Conservation (phyloP, 345 rosid species). For the Dimocarpus longan region DNA sequence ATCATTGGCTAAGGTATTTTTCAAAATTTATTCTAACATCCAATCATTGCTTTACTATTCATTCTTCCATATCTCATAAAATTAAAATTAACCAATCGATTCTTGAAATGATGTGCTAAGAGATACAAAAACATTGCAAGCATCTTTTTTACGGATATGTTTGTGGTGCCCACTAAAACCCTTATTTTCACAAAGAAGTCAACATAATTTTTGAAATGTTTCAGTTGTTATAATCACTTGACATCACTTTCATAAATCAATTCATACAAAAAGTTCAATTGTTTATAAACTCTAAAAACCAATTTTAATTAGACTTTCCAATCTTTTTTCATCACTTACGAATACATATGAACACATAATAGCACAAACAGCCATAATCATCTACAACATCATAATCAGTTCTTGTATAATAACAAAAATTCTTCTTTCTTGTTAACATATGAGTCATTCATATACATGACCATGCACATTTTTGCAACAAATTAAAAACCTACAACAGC, state of each 20-base stretch:
- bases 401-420: not conserved
- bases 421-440: no score
- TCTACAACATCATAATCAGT: not conserved
- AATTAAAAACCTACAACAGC: no score
- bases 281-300: not conserved
- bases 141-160: not conserved
- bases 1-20: not conserved
- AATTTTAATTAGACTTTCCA: no score
- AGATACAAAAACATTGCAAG: not conserved
- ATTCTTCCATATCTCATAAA: not conserved
- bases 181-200: not conserved
- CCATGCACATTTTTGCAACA: no score
- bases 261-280: not conserved
- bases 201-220: not conserved
- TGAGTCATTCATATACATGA: no score
- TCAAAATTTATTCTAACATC: not conserved
- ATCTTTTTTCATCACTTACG: not conserved
- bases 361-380: not conserved
- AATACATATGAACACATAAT: no score
- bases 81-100: not conserved
- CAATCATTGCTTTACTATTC: not conserved
- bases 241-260: not conserved
- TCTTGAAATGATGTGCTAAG: not conserved
- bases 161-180: not conserved
- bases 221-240: not conserved